Conservation (phyloP, 2,329 filamentous ascomycete genomes). For the Biscogniauxia sp. region DNA sequence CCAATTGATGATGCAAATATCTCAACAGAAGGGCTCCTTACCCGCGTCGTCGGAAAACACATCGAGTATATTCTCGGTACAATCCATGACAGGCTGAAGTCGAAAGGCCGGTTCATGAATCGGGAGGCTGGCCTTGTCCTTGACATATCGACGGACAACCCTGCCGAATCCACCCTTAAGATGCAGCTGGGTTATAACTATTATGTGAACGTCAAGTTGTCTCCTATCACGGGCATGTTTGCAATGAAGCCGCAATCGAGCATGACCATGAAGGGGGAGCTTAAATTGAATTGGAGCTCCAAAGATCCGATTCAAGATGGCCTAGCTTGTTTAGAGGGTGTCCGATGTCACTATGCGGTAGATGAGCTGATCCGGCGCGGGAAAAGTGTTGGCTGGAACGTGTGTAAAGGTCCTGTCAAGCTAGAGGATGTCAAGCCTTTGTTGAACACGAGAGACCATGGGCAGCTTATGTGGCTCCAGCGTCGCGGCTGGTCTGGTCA, state of each 20-base stretch:
- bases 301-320: slow-evolving; percentile 58
- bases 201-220: slow-evolving; percentile 62
- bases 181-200: slow-evolving; percentile 68
- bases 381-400: slow-evolving; percentile 63
- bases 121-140: slow-evolving; percentile 58
- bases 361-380: slow-evolving; percentile 61
- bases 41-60: slow-evolving; percentile 72
- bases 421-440: slow-evolving; percentile 57
- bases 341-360: slow-evolving; percentile 60
- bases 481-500: slow-evolving; percentile 67
- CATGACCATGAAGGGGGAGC: slow-evolving; percentile 57
- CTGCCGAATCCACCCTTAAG: slow-evolving; percentile 64
- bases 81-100: slow-evolving; percentile 59
- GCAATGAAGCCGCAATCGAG: slow-evolving; percentile 65
- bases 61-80: slow-evolving; percentile 67
- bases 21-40: slow-evolving; percentile 72
- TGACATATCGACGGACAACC: slow-evolving; percentile 57
- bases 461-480: slow-evolving; percentile 67
- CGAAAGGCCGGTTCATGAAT: slow-evolving; percentile 59
- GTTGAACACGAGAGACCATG: slow-evolving; percentile 61
- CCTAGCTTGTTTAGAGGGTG: slow-evolving; percentile 54
- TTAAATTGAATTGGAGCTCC: slow-evolving; percentile 57
- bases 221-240: slow-evolving; percentile 75
- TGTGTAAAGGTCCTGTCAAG: slow-evolving; percentile 47
- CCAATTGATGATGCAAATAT: slow-evolving; percentile 64